These are phyloP conservation scores for Arabidopsis lyrata DNA, from an alignment of 441 rosid species.

Conservation along the genomic window DNA sequence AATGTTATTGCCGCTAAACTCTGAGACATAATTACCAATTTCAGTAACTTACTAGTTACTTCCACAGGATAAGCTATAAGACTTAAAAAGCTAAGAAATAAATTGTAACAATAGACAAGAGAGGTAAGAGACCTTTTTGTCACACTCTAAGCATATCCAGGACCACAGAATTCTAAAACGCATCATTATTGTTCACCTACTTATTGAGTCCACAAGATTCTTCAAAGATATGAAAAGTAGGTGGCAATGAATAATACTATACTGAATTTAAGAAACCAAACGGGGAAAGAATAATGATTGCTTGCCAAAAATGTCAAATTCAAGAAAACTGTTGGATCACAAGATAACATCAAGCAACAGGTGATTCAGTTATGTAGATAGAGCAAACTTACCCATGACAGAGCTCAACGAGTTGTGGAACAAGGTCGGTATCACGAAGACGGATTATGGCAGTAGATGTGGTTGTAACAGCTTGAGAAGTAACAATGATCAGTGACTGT, in stretches of 20 bases:
- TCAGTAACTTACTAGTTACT: conserved; percentile 7
- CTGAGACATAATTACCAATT: neutral
- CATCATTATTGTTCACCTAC: conserved; percentile 34
- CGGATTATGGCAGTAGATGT: conserved; percentile 79
- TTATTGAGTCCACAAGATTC: conserved; percentile 28
- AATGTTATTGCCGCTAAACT: no score
- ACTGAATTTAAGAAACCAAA: neutral
- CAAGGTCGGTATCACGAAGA: conserved; percentile 85
- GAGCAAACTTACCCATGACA: conserved; percentile 77
- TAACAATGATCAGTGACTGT: conserved; percentile 77
- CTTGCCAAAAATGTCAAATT: conserved; percentile 26
- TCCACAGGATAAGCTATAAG: neutral
- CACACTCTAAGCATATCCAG: conserved; percentile 12
- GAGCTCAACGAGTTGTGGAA: conserved; percentile 85
- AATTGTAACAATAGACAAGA: neutral
- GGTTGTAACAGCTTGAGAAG: conserved; percentile 88
- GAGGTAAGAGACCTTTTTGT: conserved; percentile 11
- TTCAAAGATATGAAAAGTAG: conserved; percentile 10
- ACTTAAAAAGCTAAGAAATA: neutral
- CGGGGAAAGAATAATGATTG: conserved; percentile 13
- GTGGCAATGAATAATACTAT: conserved; percentile 12
- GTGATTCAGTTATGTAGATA: conserved; percentile 10
- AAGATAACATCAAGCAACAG: conserved; percentile 3
- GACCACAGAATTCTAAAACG: conserved; percentile 27
- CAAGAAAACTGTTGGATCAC: conserved; percentile 6